Percentiles rank a stretch among this genome's conserved stretches.
phyloP scores from a whole-genome alignment of 2,329 filamentous ascomycete species.

The Hirsutella thompsonii region DNA sequence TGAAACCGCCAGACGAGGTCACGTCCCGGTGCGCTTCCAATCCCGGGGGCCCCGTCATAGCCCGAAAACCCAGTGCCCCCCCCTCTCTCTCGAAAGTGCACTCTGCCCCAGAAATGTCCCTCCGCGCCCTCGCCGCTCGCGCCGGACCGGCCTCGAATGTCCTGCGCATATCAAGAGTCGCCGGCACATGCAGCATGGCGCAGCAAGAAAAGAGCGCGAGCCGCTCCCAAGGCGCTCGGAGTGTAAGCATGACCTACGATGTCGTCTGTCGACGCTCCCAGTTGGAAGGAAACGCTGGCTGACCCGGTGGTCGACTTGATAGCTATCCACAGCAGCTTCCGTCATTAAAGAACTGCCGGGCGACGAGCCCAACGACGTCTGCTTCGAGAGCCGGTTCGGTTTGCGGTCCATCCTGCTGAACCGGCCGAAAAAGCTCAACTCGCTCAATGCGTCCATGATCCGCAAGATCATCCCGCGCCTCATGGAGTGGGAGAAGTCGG shows the following conservation, averaged over 20 bases:
- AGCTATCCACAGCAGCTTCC: conserved; percentile 22
- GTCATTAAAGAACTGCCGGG: conserved; percentile 42
- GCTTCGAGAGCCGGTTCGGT: conserved; percentile 82
- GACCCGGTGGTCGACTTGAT: background rate
- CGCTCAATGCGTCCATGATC: conserved; percentile 87
- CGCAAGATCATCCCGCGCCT: conserved; percentile 85
- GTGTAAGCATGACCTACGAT: conserved; percentile 13
- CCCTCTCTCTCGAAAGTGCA: too few relatives aligned
- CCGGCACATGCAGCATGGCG: conserved; percentile 51
- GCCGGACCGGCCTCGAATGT: conserved; percentile 37
- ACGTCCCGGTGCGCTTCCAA: conserved; percentile 21
- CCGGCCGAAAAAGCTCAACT: conserved; percentile 81
- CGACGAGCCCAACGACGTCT: conserved; percentile 79
- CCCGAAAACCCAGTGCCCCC: conserved; percentile 20
- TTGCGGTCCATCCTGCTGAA: conserved; percentile 90
- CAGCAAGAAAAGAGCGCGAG: conserved; percentile 63
- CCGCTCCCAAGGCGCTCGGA: conserved; percentile 33
- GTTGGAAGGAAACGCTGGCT: conserved; percentile 1
- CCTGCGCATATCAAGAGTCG: conserved; percentile 27
- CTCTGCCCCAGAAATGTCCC: conserved; percentile 39
- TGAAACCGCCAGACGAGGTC: background rate
- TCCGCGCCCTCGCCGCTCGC: conserved; percentile 37
- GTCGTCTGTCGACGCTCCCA: background rate
- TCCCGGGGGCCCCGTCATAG: too few relatives aligned
- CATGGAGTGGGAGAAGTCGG: conserved; percentile 88